These are phyloP conservation scores for Dactylonectria estremocensis DNA, from an alignment of 2,329 filamentous ascomycete species.

Conservation along the genomic window DNA sequence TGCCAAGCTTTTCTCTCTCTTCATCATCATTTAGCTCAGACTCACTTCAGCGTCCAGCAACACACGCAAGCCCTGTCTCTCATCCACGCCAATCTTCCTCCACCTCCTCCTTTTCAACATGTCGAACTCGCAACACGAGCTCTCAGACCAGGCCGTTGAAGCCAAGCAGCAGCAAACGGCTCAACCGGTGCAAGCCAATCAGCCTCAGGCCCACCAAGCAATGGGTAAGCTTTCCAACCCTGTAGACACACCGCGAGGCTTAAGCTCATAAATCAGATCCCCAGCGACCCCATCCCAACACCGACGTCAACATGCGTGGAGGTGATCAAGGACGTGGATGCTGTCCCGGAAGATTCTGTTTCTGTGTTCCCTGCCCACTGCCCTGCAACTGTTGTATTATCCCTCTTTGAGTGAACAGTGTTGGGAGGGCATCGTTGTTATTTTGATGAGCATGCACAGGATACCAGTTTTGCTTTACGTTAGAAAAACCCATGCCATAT, in stretches of 20 bases:
- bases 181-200: slow-evolving; percentile 16
- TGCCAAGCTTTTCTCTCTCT: background rate
- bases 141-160: background rate
- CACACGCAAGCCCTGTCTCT: background rate
- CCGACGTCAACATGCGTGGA: slow-evolving; percentile 24
- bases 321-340: slow-evolving; percentile 21
- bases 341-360: slow-evolving; percentile 56
- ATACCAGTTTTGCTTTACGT: background rate
- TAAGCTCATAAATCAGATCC: slow-evolving; percentile 13
- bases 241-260: background rate
- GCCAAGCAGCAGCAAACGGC: slow-evolving; percentile 2
- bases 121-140: slow-evolving; percentile 7
- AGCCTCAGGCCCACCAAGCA: slow-evolving; percentile 17
- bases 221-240: slow-evolving; percentile 15
- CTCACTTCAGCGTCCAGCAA: background rate
- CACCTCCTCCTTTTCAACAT: background rate
- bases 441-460: background rate
- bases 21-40: background rate
- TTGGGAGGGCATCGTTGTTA: background rate
- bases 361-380: slow-evolving; percentile 56
- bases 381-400: slow-evolving; percentile 58
- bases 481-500: background rate
- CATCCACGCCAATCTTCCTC: background rate
- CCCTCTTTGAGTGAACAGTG: background rate
- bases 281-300: slow-evolving; percentile 20